Base-by-base conservation (phyloP, 306 rosid species). In the Citrullus colocynthis region DNA sequence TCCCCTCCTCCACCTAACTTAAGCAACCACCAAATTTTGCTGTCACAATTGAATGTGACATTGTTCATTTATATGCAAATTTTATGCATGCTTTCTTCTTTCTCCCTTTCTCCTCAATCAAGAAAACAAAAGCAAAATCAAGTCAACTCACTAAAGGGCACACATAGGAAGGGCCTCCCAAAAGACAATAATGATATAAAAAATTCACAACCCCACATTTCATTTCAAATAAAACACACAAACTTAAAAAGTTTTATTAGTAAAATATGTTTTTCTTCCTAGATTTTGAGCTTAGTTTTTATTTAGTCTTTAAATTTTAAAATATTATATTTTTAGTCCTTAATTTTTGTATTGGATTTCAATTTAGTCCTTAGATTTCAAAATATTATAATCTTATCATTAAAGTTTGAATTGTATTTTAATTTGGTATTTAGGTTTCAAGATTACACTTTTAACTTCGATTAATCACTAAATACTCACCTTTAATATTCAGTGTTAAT, bases 71-170 rank as follows among this genome's bases (percentile, higher is more conserved):
- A 45, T 6, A 12, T 45, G 32, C 9, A 13, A 16, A 44, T 12
- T 70, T 45, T 39, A 48, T 48, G 52, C 17, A 18, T 66, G 56
- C 28, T 34, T 64, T 30, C 5, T n/a, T 18, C 37, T 21, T 2
- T n/a, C 9, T 7, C 49, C 52, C 18, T 69, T 70, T 45, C 76
- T 70, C 58, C 39, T 70, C 75, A 49, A 42, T 69, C 55, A 70
- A 44, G 48, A 21, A 44, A 45, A 44, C n/a, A 20, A 69, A 70
- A 11, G 55, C 0, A 70, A 70, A 45, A 11, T 14, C 12, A 70
- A 70, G 76, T 70, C 76, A 70, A 45, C 76, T 45, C 76, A 70
- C 76, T 70, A 70, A 24, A 24, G 76, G 37, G 56, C 32, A 69
- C n/a, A 54, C 32, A 20, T 18, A 9, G 34, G 8, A 67, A 42